These are phyloP conservation scores for Friedmanniomyces endolithicus DNA, from an alignment of 495 filamentous ascomycete genomes.

Conservation along the genomic window DNA sequence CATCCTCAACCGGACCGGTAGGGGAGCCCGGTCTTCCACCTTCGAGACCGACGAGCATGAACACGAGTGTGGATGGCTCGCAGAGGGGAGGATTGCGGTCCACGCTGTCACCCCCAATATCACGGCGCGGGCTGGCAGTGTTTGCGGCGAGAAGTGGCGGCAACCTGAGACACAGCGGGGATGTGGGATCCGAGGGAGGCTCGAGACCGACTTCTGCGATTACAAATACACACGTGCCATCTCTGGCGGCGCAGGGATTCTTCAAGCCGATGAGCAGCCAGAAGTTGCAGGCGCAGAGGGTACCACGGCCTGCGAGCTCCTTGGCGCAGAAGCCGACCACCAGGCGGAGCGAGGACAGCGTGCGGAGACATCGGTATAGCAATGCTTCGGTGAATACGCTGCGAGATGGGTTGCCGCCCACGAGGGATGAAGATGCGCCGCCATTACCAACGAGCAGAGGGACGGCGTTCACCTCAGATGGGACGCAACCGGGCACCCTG, in stretches of 20 bases:
- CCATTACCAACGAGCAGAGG: constrained; percentile 18
- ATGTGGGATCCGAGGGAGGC: constrained; percentile 27
- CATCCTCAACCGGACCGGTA: constrained; percentile 31
- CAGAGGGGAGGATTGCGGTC: constrained; percentile 24
- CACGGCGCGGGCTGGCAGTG: constrained; percentile 29
- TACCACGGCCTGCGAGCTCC: constrained; percentile 34
- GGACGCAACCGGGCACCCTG: not conserved
- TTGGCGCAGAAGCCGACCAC: constrained; percentile 31
- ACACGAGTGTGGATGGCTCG: constrained; percentile 35
- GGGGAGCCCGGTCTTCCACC: constrained; percentile 34
- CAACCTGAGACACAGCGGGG: constrained; percentile 8
- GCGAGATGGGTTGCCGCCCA: constrained; percentile 3
- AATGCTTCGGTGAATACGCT: constrained; percentile 19
- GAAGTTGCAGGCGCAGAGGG: constrained; percentile 77
- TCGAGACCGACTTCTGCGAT: constrained; percentile 28
- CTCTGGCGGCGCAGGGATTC: constrained; percentile 77
- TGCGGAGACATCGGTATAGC: constrained; percentile 24
- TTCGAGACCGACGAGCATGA: constrained; percentile 29
- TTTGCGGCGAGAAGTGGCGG: constrained; percentile 4
- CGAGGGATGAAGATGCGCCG: constrained; percentile 8
- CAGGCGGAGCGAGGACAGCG: constrained; percentile 36
- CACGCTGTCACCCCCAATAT: constrained; percentile 38
- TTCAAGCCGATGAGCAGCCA: constrained; percentile 96
- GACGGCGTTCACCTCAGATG: constrained; percentile 8
- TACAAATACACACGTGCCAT: constrained; percentile 79